These are phyloP conservation scores for Apiotrichum porosum DNA, from an alignment of 1,284 basidiomycete species.

Conservation along the genomic window DNA sequence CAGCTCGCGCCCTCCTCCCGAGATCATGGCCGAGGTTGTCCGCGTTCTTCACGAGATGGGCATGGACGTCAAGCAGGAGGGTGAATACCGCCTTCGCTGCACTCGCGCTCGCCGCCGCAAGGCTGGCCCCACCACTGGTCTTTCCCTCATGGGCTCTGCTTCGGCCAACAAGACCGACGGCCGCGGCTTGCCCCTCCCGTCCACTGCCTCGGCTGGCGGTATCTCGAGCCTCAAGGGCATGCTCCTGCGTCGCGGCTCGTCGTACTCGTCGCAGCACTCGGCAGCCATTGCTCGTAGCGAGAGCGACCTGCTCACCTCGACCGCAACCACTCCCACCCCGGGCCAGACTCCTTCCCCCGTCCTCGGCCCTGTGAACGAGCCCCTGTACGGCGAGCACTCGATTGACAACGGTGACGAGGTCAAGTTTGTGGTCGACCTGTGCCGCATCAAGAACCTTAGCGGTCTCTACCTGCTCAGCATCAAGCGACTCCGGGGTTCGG, in stretches of 20 bases:
- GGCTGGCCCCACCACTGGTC: constrained; percentile 47
- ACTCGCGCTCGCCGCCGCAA: constrained; percentile 67
- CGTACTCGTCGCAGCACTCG: constrained; percentile 59
- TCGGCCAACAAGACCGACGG: constrained; percentile 62
- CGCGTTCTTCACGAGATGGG: constrained; percentile 83
- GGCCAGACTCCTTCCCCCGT: constrained; percentile 10
- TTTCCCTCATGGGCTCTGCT: constrained; percentile 64
- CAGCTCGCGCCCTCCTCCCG: constrained; percentile 74
- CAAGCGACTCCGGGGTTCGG: constrained; percentile 81
- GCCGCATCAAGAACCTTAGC: constrained; percentile 75
- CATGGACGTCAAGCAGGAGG: constrained; percentile 78
- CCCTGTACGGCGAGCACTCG: constrained; percentile 68
- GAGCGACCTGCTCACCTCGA: constrained; percentile 41
- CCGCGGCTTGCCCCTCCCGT: constrained; percentile 63
- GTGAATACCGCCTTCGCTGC: constrained; percentile 81
- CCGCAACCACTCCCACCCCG: constrained; percentile 36
- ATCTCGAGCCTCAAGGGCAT: constrained; percentile 71
- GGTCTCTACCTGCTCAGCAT: constrained; percentile 86
- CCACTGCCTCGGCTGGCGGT: constrained; percentile 57
- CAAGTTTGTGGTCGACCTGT: constrained; percentile 85
- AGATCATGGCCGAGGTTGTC: constrained; percentile 80
- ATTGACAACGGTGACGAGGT: constrained; percentile 89
- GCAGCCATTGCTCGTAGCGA: constrained; percentile 30
- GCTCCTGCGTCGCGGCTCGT: constrained; percentile 79
- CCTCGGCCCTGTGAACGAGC: constrained; percentile 47